phyloP scores from a whole-genome alignment of 371 early-diverging fungal species.

The Phascolomyces articulosus region DNA sequence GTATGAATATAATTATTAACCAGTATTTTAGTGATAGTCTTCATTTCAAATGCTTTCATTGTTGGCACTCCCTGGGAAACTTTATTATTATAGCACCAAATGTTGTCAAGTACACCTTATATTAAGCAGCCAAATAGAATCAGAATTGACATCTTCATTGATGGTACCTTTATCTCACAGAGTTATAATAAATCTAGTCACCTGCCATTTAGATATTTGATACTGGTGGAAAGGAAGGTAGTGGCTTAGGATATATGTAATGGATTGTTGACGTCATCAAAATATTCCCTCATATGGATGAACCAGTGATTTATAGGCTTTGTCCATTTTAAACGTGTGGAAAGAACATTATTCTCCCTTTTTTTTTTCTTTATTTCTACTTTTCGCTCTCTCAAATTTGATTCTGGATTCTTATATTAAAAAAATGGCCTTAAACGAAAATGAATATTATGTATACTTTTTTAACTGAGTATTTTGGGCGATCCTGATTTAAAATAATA shows the following conservation, averaged over 20 bases:
- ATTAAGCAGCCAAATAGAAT: too few relatives aligned
- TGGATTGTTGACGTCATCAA: background rate
- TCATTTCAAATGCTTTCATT: too few relatives aligned
- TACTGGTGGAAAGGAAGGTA: background rate
- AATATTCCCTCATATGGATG: background rate
- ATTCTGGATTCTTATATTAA: background rate
- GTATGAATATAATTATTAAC: too few relatives aligned
- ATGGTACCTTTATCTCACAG: too few relatives aligned
- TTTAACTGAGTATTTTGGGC: too few relatives aligned
- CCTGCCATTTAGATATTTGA: background rate
- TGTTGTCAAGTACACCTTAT: too few relatives aligned
- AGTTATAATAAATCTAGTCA: background rate
- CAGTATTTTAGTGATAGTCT: too few relatives aligned
- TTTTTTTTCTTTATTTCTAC: too few relatives aligned
- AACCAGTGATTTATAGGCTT: background rate
- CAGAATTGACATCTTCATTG: too few relatives aligned
- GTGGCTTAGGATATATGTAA: background rate
- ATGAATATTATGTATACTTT: constrained; percentile 17
- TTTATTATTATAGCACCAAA: too few relatives aligned
- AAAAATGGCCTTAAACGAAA: constrained; percentile 12
- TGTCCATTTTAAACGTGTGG: background rate
- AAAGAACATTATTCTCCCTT: background rate
- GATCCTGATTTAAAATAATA: too few relatives aligned
- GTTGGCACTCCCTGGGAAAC: too few relatives aligned
- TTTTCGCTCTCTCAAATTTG: background rate